Evolutionary conservation across 176 grass and related monocot species (phyloP), one percentile per base, ranked within the genome.

Genomic region (Metroxylon sagu): DNA sequence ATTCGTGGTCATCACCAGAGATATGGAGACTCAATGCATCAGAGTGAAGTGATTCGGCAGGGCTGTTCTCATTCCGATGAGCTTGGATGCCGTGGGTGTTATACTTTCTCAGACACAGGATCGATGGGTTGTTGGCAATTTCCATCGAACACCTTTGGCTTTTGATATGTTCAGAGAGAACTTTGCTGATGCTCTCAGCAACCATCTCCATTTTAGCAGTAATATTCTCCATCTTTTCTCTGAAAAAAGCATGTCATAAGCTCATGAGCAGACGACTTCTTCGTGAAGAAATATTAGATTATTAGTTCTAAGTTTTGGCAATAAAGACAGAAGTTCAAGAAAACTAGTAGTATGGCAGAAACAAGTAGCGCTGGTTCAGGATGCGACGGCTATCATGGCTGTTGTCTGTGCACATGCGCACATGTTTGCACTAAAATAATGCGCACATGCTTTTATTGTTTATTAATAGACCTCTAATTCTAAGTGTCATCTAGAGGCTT

Each of bases 171-270:
- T 81, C 27, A 25, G 63, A 85, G 19, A 98, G 76, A 75, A 91
- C 57, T 25, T 5, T 60, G 27, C 76, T 68, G 48, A 69, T 74
- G 30, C 48, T 73, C 29, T 73, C 66, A 1, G 93, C 73, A 49
- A 89, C 18, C 10, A 54, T 74, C 59, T 92, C 81, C 76, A 92
- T 78, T 64, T 78, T 82, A 0, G 57, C 68, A 5, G 84, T 65
- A 52, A 92, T 35, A 17, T 19, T 54, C 49, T 85, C 88, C 78
- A 92, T 83, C 73, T 84, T 90, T 29, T 84, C 77, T 73, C 91
- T 95, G 67, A 15, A 17, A 71, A 66, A 28, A 4, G 16, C 27
- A 21, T 16, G 18, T 14, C 8, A 50, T 50, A 21, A 51, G 21
- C 12, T 26, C 51, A 15, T 16, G 7, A 25, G 14, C 19, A 26